Conservation (phyloP, 768 basidiomycete genomes). For the Naganishia onofrii region DNA sequence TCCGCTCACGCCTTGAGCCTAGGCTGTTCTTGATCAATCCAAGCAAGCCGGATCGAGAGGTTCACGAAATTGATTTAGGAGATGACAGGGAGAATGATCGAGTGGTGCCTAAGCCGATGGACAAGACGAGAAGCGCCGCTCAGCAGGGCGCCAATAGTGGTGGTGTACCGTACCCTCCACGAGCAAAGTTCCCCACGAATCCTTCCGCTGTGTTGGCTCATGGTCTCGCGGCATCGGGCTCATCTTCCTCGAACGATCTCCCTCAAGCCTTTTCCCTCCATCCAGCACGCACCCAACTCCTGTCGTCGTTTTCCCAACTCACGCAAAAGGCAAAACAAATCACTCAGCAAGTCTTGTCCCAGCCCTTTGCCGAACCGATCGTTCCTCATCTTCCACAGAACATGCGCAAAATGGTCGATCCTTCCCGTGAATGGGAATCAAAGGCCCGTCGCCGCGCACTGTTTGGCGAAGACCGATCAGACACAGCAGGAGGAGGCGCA, state of each 20-base stretch:
- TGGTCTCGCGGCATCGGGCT: constrained; percentile 37
- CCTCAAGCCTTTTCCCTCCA: constrained; percentile 68
- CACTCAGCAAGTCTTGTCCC: constrained; percentile 89
- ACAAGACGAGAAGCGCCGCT: neutral
- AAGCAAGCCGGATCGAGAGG: constrained; percentile 83
- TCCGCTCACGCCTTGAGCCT: constrained; percentile 81
- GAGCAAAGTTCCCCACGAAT: constrained; percentile 38
- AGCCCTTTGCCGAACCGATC: constrained; percentile 92
- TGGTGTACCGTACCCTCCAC: constrained; percentile 38
- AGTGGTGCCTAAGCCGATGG: constrained; percentile 28
- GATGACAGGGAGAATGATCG: constrained; percentile 36
- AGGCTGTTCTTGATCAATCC: constrained; percentile 88
- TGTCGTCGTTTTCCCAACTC: constrained; percentile 92
- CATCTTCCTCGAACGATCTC: constrained; percentile 63
- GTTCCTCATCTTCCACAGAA: constrained; percentile 94
- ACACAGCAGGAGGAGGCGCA: constrained; percentile 28
- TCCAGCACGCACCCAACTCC: constrained; percentile 67
- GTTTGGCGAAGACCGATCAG: constrained; percentile 64
- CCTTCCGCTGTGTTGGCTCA: constrained; percentile 31
- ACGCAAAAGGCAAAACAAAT: constrained; percentile 89
- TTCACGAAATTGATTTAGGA: constrained; percentile 64
- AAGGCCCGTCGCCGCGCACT: constrained; percentile 12
- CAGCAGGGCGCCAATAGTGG: neutral
- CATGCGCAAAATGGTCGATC: constrained; percentile 82
- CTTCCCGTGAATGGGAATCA: constrained; percentile 69